phyloP scores from a whole-genome alignment of 331 rosid genomes.

The Pyracantha coccinea region DNA sequence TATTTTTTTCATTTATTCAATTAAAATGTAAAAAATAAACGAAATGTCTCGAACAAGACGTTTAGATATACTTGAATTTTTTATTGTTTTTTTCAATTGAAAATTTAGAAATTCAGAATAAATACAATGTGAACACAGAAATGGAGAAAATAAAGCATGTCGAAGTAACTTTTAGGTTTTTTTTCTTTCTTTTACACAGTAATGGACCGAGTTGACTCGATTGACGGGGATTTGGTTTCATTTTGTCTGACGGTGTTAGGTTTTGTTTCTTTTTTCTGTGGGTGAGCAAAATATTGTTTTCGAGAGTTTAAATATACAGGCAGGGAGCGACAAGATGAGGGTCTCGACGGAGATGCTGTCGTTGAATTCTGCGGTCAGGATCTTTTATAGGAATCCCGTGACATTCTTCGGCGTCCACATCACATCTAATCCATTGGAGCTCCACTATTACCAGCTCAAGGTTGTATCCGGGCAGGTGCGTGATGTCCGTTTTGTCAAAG shows the following conservation, averaged over 20 bases:
- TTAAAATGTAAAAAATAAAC: no score
- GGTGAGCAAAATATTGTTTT: constrained; percentile 51
- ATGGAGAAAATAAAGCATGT: no score
- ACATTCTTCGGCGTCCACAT: constrained; percentile 88
- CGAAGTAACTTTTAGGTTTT: no score
- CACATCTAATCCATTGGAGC: constrained; percentile 56
- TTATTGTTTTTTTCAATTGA: no score
- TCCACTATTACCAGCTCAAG: constrained; percentile 54
- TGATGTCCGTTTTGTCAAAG: background rate
- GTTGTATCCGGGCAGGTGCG: constrained; percentile 73
- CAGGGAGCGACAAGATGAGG: constrained; percentile 65
- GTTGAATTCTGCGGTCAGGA: constrained; percentile 75
- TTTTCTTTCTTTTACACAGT: no score
- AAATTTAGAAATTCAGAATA: no score
- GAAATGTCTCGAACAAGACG: no score
- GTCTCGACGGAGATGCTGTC: constrained; percentile 79
- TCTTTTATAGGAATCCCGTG: constrained; percentile 56
- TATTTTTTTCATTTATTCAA: no score
- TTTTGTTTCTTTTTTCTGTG: no score
- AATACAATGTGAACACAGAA: no score
- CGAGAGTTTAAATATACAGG: constrained; percentile 59
- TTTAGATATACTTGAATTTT: no score
- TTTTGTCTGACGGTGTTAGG: background rate
- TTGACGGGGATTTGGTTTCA: background rate
- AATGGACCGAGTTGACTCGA: background rate